Percentiles rank a stretch among this genome's conserved stretches.
phyloP scores from a whole-genome alignment of 1,284 basidiomycete genomes.

The Neonothopanus nambi region DNA sequence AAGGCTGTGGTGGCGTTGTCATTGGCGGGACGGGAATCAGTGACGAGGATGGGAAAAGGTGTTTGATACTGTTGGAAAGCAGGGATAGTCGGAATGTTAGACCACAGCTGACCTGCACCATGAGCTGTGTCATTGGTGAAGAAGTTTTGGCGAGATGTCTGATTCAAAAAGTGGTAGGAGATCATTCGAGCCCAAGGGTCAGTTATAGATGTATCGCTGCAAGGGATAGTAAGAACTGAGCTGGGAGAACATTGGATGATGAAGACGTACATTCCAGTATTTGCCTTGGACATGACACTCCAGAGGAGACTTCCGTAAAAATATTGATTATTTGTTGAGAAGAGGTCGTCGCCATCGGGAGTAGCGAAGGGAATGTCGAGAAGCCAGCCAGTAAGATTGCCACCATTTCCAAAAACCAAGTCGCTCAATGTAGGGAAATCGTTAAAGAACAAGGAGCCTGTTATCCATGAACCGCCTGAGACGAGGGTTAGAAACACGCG shows the following conservation, averaged over 20 bases:
- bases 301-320: slow-evolving; percentile 61
- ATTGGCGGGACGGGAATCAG: slow-evolving; percentile 52
- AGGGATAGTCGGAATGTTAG: slow-evolving; percentile 47
- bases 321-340: slow-evolving; percentile 49
- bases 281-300: slow-evolving; percentile 58
- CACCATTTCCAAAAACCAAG: slow-evolving; percentile 55
- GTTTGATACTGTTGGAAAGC: slow-evolving; percentile 44
- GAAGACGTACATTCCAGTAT: slow-evolving; percentile 47
- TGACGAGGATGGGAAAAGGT: slow-evolving; percentile 60
- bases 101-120: slow-evolving; percentile 69
- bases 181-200: slow-evolving; percentile 66
- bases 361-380: slow-evolving; percentile 55
- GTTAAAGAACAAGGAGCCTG: slow-evolving; percentile 57
- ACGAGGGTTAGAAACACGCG: background rate
- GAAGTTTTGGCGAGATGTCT: slow-evolving; percentile 56
- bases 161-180: slow-evolving; percentile 68
- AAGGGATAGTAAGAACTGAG: slow-evolving; percentile 8
- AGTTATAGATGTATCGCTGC: slow-evolving; percentile 60
- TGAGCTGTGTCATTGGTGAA: slow-evolving; percentile 60
- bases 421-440: slow-evolving; percentile 54
- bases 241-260: background rate
- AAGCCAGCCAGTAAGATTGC: slow-evolving; percentile 54
- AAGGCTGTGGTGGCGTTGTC: slow-evolving; percentile 44
- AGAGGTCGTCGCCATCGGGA: slow-evolving; percentile 48
- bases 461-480: slow-evolving; percentile 67